Percentiles rank a stretch among this genome's conserved stretches.
These are phyloP conservation scores for Lasiodiplodia hormozganensis DNA, from an alignment of 2,329 filamentous ascomycete genomes.

Conservation along the genomic window DNA sequence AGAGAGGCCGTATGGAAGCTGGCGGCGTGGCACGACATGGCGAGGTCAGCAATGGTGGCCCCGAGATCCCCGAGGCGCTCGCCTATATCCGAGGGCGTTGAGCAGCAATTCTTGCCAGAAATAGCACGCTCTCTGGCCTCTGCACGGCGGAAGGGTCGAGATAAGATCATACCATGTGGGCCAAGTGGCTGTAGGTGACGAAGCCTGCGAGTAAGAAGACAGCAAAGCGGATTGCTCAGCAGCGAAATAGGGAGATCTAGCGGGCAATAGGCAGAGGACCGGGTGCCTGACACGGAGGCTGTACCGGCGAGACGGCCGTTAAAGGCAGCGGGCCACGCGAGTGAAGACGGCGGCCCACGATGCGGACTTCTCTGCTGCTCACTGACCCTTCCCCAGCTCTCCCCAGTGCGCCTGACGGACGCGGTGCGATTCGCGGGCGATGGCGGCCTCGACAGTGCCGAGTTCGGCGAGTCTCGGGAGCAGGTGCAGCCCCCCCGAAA, in stretches of 20 bases:
- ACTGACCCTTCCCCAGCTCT: neutral
- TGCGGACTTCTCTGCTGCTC: neutral
- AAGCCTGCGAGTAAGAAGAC: conserved; percentile 17
- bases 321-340: conserved; percentile 9
- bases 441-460: conserved; percentile 15
- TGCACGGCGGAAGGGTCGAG: neutral
- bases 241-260: conserved; percentile 19
- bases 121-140: neutral
- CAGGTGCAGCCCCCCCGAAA: conserved; percentile 9
- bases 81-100: conserved; percentile 9
- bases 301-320: neutral
- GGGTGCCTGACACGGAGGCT: conserved; percentile 13
- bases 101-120: neutral
- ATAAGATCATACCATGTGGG: conserved; percentile 13
- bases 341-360: neutral
- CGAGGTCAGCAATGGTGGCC: neutral
- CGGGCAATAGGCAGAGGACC: conserved; percentile 2
- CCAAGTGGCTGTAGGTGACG: conserved; percentile 19
- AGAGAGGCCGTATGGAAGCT: neutral
- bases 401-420: neutral
- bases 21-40: neutral
- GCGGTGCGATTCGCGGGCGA: conserved; percentile 10
- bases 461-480: conserved; percentile 27
- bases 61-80: conserved; percentile 8
- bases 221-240: neutral